Base-by-base conservation (phyloP, 768 basidiomycete genomes). In the Hysterangium stoloniferum region DNA sequence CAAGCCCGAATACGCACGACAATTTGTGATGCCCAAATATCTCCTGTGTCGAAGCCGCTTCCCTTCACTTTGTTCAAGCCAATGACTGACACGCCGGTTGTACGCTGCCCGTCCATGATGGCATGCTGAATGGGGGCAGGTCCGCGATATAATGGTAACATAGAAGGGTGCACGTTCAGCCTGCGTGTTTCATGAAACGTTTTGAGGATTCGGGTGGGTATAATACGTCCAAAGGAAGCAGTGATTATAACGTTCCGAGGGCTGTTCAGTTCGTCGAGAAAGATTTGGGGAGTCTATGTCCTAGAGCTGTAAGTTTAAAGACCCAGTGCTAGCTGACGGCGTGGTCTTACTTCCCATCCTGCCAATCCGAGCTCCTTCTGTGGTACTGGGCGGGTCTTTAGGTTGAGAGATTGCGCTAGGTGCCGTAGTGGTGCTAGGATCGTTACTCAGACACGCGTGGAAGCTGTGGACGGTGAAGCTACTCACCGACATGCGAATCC, bases 151-250 rank as follows among this genome's bases (percentile, higher is more conserved):
- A 74, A 70, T 0, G 93, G 93, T 29, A 97, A 74, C 0, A 91
- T 68, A 31, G 92, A 94, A 0, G 92, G 91, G 59, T 97, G 93
- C 5, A 97, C 79, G 59, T 97, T 96, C 32, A 97, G 69, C 20
- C 84, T 70, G 40, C 78, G 76, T 0, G 64, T 58, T 0, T 70
- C 69, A 0, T 67, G 72, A 59, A 95, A 95, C 34, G 74, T 69
- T 12, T 69, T 61, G 13, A 96, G 76, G 46, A 86, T 68, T 2
- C 70, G 59, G 4, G 69, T 61, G 0, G 88, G 76, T 11, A 97
- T 74, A 56, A 94, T 91, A 40, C 86, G 84, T 0, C 93, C 93
- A 56, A 95, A 95, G 0, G 93, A 95, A 5, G 93, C 89, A 0
- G 92, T 92, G 5, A 97, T 60, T 7, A 96, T 72, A 27, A 94